A percentile compares a stretch with the other conserved stretches of the same genome.
phyloP scores from a whole-genome alignment of 129 eudicot genomes.

The Mikania micrantha region DNA sequence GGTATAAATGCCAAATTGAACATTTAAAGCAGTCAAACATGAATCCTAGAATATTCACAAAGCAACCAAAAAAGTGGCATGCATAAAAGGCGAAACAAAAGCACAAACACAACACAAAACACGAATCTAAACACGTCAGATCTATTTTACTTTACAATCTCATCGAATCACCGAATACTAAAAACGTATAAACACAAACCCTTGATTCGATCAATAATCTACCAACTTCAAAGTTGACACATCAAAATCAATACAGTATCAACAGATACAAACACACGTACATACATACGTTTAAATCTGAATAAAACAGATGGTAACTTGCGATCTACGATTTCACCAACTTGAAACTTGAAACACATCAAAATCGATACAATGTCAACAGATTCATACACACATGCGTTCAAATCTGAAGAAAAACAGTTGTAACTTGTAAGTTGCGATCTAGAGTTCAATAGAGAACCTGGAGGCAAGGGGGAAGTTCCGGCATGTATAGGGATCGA shows the following conservation, averaged over 20 bases:
- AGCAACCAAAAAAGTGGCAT: conserved; percentile 18
- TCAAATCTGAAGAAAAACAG: conserved; percentile 3
- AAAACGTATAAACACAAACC: conserved; percentile 9
- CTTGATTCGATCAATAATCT: conserved; percentile 5
- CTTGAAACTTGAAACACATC: conserved; percentile 8
- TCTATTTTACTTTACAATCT: conserved; percentile 3
- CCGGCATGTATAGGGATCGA: conserved; percentile 69
- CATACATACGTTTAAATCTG: conserved; percentile 5
- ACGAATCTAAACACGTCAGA: conserved; percentile 30
- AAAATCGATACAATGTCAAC: conserved; percentile 19
- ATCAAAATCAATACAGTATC: conserved; percentile 16
- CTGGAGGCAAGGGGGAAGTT: conserved; percentile 97
- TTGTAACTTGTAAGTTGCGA: background rate
- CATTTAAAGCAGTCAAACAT: conserved; percentile 13
- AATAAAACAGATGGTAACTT: background rate
- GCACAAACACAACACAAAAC: background rate
- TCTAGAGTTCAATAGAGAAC: conserved; percentile 19
- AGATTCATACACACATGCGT: background rate
- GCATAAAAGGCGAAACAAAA: conserved; percentile 12
- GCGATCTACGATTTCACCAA: conserved; percentile 14
- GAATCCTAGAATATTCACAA: conserved; percentile 18
- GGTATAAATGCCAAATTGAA: background rate
- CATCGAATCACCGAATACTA: conserved; percentile 29
- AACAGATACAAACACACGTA: background rate
- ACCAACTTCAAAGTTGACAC: conserved; percentile 9